Base-by-base conservation (phyloP, 306 rosid species). In the Urtica urens region DNA sequence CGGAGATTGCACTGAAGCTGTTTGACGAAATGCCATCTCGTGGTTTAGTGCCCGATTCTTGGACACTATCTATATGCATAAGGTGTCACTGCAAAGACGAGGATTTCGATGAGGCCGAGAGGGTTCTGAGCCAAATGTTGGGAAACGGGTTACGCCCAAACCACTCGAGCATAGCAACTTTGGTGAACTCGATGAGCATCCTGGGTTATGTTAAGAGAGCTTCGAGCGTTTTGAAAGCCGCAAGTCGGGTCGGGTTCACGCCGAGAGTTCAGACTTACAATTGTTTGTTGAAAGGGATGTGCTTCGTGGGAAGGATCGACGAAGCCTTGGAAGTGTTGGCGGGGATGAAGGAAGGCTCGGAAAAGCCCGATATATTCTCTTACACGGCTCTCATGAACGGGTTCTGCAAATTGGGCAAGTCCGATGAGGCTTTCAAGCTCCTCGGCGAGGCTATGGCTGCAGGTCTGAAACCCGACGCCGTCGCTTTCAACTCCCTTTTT, bases 251-350 rank as follows among this genome's bases (percentile, higher is more conserved):
- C 49, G 86, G 93, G 13, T 63, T 40, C 38, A 68, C 68, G 40
- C 75, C 62, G 14, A 51, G 58, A 7, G 60, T 88, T 59, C 78
- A 74, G 27, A 44, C 63, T 18, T 64, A 83, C 37, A 88, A 81
- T 19, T 88, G 86, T 52, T 76, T 83, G 93, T 59, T 83, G 7
- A 83, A 81, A 67, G 96, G 96, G 16, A 58, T 88, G 55, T 76
- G 86, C 33, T 83, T 71, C 53, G 88, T 88, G 27, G 96, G 95
- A 30, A 78, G 69, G 51, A 83, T 88, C 33, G 96, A 88, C 47
- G 79, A 74, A 51, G 93, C 96, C 14, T 20, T 56, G 46, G 95
- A 83, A n/a, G 68, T 83, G 72, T 54, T 81, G 66, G 53, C 26
- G 52, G 34, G 41, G 7, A 74, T 83, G 59, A 74, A 78, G 65